Conservation (phyloP, 768 basidiomycete genomes). For the Melanogaster broomeanus region DNA sequence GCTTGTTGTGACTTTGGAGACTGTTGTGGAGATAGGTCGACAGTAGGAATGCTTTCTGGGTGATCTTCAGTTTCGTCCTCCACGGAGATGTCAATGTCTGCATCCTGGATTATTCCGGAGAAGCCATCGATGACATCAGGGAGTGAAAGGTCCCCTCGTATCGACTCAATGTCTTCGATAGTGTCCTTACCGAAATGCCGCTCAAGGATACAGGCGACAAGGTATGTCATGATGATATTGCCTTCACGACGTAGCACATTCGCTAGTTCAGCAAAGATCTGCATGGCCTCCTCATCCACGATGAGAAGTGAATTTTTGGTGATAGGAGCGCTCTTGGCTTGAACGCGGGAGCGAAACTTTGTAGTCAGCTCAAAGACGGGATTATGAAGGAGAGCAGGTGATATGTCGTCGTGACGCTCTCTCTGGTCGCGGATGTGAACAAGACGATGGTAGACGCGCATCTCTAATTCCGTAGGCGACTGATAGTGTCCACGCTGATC, state of each 20-base stretch:
- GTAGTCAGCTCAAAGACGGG: conserved; percentile 85
- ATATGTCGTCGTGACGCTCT: conserved; percentile 74
- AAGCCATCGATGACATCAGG: conserved; percentile 73
- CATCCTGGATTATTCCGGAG: conserved; percentile 25
- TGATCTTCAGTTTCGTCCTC: conserved; percentile 23
- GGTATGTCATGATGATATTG: conserved; percentile 72
- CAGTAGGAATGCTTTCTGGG: conserved; percentile 1
- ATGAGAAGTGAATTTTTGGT: conserved; percentile 62
- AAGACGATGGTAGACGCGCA: conserved; percentile 93
- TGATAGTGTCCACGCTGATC: conserved; percentile 70
- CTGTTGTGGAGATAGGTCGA: not conserved
- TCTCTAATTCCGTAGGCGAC: conserved; percentile 89
- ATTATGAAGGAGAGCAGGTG: conserved; percentile 62
- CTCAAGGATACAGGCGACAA: conserved; percentile 88
- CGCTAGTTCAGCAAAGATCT: conserved; percentile 62
- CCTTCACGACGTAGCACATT: conserved; percentile 64
- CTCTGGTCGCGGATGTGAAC: conserved; percentile 86
- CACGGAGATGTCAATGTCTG: conserved; percentile 26
- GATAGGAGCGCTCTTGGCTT: conserved; percentile 74
- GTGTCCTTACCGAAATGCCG: conserved; percentile 82
- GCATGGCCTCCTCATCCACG: conserved; percentile 68
- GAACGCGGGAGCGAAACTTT: conserved; percentile 77
- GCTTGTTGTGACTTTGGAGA: conserved; percentile 21
- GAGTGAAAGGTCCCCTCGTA: conserved; percentile 56
- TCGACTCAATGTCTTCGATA: conserved; percentile 70